Base-by-base conservation (phyloP, 306 rosid genomes). In the cucumber (Cucumis sativus) region DNA sequence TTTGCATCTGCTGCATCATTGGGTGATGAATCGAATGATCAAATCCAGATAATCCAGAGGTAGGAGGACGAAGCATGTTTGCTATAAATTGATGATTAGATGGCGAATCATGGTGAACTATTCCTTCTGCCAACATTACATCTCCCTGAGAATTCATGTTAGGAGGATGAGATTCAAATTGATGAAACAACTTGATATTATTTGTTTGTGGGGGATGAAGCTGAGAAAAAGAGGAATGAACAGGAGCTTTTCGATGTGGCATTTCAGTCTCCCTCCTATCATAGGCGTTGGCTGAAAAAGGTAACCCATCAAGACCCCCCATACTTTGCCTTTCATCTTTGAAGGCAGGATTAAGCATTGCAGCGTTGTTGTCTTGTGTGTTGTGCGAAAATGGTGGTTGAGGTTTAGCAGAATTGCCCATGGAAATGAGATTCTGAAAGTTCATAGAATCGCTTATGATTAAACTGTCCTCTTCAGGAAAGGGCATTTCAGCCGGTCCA, bases 381-480 rank as follows among this genome's bases (percentile, higher is more conserved):
- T 87, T 89, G 77, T 79, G 84, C 79, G 88, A 80, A 68, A 83
- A 77, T 33, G 74, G 76, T 82, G 84, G 66, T 40, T 86, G 93
- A 49, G 86, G 55, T 85, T 86, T 91, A 57, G 83, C 87, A 65
- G 83, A 77, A 88, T 79, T 87, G 77, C 87, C 88, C 9, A 87
- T 74, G 81, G 92, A 84, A 68, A 85, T 69, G 52, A 88, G 81
- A 74, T 80, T 86, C 55, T 80, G 97, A 58, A 90, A 83, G 79
- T 77, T 81, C 66, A 78, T 61, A 81, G 93, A 88, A 80, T 85
- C 88, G 60, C 89, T 70, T 10, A 86, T 8, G 85, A 91, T 83
- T 86, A 90, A 87, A 85, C 86, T 86, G 82, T 89, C 94, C 83
- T 96, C 99, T 81, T 91, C 90, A 52, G 91, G 96, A 80, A 92